These are phyloP conservation scores for Nemania sp. DNA, from an alignment of 2,329 filamentous ascomycete species.

Conservation along the genomic window DNA sequence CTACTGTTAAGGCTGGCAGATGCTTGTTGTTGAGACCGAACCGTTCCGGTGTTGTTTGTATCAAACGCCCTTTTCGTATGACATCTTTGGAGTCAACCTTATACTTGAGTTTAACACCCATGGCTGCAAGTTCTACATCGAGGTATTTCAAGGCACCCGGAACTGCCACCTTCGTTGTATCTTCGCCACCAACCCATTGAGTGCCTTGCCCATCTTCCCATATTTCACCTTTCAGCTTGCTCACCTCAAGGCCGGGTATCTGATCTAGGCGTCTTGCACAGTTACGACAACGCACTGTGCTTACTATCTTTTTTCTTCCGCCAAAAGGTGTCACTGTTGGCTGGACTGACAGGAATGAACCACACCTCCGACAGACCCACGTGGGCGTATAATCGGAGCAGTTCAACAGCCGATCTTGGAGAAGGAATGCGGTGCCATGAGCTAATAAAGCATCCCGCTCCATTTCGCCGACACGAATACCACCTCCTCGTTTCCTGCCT, in stretches of 20 bases:
- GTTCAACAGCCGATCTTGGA: constrained; percentile 95
- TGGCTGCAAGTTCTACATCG: constrained; percentile 92
- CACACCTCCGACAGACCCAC: constrained; percentile 87
- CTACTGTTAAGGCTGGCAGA: constrained; percentile 32
- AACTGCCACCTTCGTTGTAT: constrained; percentile 89
- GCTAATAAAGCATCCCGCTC: constrained; percentile 93
- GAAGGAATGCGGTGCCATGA: constrained; percentile 90
- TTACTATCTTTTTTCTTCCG: constrained; percentile 66
- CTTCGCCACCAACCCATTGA: constrained; percentile 83
- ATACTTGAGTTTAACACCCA: constrained; percentile 96
- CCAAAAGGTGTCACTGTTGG: constrained; percentile 71
- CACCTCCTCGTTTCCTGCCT: constrained; percentile 91
- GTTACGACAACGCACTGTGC: constrained; percentile 75
- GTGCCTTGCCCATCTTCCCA: constrained; percentile 92
- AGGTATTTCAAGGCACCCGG: constrained; percentile 91
- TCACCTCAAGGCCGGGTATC: constrained; percentile 59
- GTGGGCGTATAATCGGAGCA: constrained; percentile 91
- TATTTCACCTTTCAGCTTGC: constrained; percentile 67
- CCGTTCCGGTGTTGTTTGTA: constrained; percentile 42
- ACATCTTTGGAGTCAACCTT: constrained; percentile 66
- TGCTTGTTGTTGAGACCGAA: constrained; percentile 33
- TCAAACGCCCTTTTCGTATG: constrained; percentile 56
- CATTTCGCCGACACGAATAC: constrained; percentile 99
- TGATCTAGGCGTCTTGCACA: constrained; percentile 69
- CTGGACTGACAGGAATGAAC: constrained; percentile 87